Evolutionary conservation across 2,329 filamentous ascomycete species (phyloP).

Genomic region (Calycina marina): DNA sequence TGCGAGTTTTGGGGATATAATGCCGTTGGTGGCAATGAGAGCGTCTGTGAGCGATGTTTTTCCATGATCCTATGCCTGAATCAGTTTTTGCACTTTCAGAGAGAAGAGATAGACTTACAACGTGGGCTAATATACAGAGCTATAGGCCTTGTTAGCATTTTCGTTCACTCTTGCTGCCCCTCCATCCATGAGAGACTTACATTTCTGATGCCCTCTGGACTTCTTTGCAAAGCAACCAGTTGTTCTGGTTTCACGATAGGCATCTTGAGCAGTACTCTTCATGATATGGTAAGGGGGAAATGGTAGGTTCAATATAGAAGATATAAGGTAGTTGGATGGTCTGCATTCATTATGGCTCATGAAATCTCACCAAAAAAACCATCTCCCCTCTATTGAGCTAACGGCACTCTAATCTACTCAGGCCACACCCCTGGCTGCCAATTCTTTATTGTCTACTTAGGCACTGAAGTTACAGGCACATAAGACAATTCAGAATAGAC

Average conservation of each 20-base stretch:
- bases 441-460: too few relatives aligned
- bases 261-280: constrained; percentile 37
- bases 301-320: too few relatives aligned
- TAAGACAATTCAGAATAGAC: too few relatives aligned
- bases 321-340: too few relatives aligned
- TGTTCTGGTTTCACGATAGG: constrained; percentile 84
- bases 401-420: too few relatives aligned
- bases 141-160: constrained; percentile 24
- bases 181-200: constrained; percentile 40
- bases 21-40: constrained; percentile 94
- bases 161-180: too few relatives aligned
- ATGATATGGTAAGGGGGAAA: constrained; percentile 4
- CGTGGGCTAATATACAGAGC: constrained; percentile 93
- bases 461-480: too few relatives aligned
- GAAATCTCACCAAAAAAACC: too few relatives aligned
- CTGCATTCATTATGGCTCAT: too few relatives aligned
- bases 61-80: constrained; percentile 61
- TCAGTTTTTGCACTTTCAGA: background rate
- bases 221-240: constrained; percentile 76
- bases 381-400: too few relatives aligned
- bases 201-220: constrained; percentile 83
- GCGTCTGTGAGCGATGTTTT: constrained; percentile 96
- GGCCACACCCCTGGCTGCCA: too few relatives aligned
- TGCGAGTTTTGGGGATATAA: constrained; percentile 93
- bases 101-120: constrained; percentile 40